Base-by-base conservation (phyloP, 768 basidiomycete species). In the Termitomyces sp. region DNA sequence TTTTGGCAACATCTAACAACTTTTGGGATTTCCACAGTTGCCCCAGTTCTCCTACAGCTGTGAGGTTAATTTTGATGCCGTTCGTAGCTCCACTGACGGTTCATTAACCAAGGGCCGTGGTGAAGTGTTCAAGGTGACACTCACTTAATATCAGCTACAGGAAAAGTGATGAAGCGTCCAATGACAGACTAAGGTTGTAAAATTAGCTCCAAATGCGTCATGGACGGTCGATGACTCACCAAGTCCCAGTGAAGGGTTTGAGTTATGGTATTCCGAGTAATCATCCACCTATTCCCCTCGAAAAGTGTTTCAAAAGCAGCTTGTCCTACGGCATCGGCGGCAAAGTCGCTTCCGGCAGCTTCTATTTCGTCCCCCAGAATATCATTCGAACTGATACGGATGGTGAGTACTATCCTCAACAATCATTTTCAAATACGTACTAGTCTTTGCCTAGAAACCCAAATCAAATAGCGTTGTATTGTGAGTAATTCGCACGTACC, bases 221-320 rank as follows among this genome's bases (percentile, higher is more conserved):
- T 34, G 38, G 40, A 32, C 8, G 8, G 32, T 2, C 17, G 20
- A 29, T 36, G 7, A 77, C 88, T 70, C 61, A 89, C 87, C 66
- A 87, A 83, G 66, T 92, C 89, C 86, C 87, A 92, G 67, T 89
- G 87, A 51, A 86, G 69, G 10, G 83, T 79, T 5, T 77, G 72
- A 2, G 88, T 88, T 36, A 80, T 54, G 8, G 76, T 72, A 68
- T 91, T 89, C 6, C 75, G 72, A 66, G 79, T 86, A 34, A 89
- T 84, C 87, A 89, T 89, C 89, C 89, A 91, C 50, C 74, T 73
- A 61, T 86, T 32, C 9, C 58, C 58, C 34, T 58, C 47, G 6
- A 58, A 49, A 20, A 58, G 57, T 8, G 57, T 49, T 8, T 77
- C 81, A 56, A 89, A 80, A 0, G 86, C 86, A 20, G 66, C 57